phyloP scores from a whole-genome alignment of 2,329 filamentous ascomycete species.

The Helicocarpus griseus region DNA sequence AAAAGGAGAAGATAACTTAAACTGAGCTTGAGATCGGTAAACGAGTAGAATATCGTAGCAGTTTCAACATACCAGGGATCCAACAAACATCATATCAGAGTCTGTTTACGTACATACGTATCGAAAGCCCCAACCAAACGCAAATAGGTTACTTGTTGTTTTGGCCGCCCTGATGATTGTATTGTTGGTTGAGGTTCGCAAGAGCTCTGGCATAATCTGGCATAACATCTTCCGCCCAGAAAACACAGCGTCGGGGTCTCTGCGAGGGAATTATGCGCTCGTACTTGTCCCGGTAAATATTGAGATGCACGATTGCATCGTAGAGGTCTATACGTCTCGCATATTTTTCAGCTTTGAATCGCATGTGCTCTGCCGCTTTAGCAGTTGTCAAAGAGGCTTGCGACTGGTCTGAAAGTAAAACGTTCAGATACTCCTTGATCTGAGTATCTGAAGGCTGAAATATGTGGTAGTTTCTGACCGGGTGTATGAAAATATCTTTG shows the following conservation, averaged over 20 bases:
- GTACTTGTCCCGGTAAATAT: slow-evolving; percentile 8
- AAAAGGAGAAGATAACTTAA: no score
- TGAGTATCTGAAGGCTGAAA: slow-evolving; percentile 9
- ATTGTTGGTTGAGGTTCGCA: neutral
- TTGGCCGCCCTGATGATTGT: no score
- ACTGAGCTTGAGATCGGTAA: no score
- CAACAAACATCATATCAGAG: no score
- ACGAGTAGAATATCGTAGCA: no score
- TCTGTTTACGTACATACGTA: no score
- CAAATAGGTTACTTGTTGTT: no score
- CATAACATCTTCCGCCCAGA: neutral
- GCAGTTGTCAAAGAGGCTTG: neutral
- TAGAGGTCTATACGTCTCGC: slow-evolving; percentile 3
- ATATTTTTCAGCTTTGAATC: slow-evolving; percentile 4
- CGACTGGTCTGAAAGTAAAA: neutral
- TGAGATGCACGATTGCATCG: slow-evolving; percentile 4
- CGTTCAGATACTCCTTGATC: slow-evolving; percentile 2
- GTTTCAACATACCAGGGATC: no score
- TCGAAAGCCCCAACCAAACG: no score
- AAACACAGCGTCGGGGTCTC: neutral
- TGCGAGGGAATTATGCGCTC: slow-evolving; percentile 1
- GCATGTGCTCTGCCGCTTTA: neutral
- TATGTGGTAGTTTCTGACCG: neutral
- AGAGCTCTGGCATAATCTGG: neutral
- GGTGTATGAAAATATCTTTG: slow-evolving; percentile 6